A percentile compares a stretch with the other conserved stretches of the same genome.
Conservation (phyloP, 441 rosid genomes). For the Kokia cookei region DNA sequence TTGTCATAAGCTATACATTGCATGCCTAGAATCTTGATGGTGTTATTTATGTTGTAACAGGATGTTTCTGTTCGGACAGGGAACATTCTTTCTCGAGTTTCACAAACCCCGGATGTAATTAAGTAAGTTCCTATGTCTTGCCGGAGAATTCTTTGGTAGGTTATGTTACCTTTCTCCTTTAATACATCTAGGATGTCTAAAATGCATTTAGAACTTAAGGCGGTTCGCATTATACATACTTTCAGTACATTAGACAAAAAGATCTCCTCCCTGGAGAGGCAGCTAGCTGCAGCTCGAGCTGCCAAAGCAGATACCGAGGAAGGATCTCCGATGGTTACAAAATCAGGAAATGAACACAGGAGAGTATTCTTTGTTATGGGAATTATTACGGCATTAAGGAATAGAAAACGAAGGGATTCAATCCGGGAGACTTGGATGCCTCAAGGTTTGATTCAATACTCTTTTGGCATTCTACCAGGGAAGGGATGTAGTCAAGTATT, state of each 20-base stretch:
- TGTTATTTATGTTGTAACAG: slow-evolving; percentile 22
- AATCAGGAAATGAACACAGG: slow-evolving; percentile 48
- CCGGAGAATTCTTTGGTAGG: no score
- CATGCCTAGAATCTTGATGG: slow-evolving; percentile 3
- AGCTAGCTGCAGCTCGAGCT: slow-evolving; percentile 84
- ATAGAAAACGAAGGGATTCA: slow-evolving; percentile 88
- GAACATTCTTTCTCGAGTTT: slow-evolving; percentile 77
- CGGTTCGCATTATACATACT: background rate
- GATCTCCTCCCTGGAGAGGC: slow-evolving; percentile 78
- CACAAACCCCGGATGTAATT: slow-evolving; percentile 82
- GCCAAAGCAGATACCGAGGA: slow-evolving; percentile 44
- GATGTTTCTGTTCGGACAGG: slow-evolving; percentile 42
- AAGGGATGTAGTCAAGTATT: slow-evolving; percentile 8
- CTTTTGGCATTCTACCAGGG: slow-evolving; percentile 3
- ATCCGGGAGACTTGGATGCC: slow-evolving; percentile 93
- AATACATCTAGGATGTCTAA: background rate
- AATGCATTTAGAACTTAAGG: background rate
- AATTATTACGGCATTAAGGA: slow-evolving; percentile 85
- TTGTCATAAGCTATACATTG: background rate
- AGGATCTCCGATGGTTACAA: slow-evolving; percentile 40
- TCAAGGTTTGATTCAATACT: slow-evolving; percentile 40
- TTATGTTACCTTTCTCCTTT: background rate
- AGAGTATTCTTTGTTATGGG: slow-evolving; percentile 92
- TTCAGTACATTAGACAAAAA: slow-evolving; percentile 83
- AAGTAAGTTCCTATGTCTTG: slow-evolving; percentile 34